These are phyloP conservation scores for Starmerella sp. DNA, from an alignment of 805 yeast genomes.

Conservation along the genomic window DNA sequence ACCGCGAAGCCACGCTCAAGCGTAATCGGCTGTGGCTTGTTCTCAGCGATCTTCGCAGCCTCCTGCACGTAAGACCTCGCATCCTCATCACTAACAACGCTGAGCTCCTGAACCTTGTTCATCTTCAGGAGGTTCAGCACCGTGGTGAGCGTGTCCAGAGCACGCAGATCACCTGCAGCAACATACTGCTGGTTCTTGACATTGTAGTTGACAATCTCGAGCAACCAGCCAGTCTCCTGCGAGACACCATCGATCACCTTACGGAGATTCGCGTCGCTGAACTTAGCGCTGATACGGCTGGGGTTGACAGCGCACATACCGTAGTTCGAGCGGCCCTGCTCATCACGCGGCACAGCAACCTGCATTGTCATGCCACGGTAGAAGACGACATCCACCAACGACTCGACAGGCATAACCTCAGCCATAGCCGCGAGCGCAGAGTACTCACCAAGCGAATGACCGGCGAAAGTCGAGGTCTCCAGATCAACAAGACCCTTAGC, in stretches of 20 bases:
- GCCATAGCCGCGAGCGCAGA: constrained; percentile 95
- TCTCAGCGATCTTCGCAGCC: constrained; percentile 66
- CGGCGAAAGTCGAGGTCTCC: constrained; percentile 88
- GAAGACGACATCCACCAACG: constrained; percentile 92
- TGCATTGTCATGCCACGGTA: constrained; percentile 99
- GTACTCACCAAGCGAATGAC: constrained; percentile 98
- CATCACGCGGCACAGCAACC: constrained; percentile 98
- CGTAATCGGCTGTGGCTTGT: constrained; percentile 93
- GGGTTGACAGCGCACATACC: constrained; percentile 99
- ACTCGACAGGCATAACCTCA: constrained; percentile 97
- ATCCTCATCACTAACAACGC: constrained; percentile 79
- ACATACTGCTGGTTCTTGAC: constrained; percentile 98
- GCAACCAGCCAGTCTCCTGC: constrained; percentile 77
- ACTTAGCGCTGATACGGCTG: constrained; percentile 76
- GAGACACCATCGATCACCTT: constrained; percentile 86
- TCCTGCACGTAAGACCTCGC: constrained; percentile 79
- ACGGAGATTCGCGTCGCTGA: constrained; percentile 85
- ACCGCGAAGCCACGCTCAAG: constrained; percentile 97
- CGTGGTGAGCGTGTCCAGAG: constrained; percentile 81
- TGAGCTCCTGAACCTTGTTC: constrained; percentile 78
- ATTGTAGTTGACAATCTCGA: constrained; percentile 95
- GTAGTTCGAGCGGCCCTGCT: constrained; percentile 88
- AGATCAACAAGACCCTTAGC: constrained; percentile 84
- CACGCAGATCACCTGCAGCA: constrained; percentile 97
- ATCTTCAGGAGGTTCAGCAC: constrained; percentile 86